A percentile compares a stretch with the other conserved stretches of the same genome.
Evolutionary conservation across 805 yeast species (phyloP).

Genomic region (Starmerella floris): DNA sequence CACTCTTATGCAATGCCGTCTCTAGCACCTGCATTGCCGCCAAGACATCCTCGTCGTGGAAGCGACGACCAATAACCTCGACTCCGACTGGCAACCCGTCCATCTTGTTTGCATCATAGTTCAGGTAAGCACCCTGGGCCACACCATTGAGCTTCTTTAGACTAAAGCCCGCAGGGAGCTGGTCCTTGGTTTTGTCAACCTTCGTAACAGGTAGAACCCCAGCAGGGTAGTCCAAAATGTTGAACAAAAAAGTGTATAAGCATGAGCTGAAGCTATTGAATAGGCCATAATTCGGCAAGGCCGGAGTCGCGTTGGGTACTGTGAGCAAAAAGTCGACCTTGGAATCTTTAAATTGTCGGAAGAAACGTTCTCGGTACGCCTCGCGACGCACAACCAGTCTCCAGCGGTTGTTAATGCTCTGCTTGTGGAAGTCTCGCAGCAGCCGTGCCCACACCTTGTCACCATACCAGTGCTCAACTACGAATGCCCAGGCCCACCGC

Average conservation of each 20-base stretch:
- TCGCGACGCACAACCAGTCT: conserved; percentile 29
- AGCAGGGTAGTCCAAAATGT: conserved; percentile 43
- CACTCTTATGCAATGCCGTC: conserved; percentile 20
- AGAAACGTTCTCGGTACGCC: conserved; percentile 26
- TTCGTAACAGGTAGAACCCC: conserved; percentile 47
- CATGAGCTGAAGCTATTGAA: conserved; percentile 29
- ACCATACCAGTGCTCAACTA: conserved; percentile 20
- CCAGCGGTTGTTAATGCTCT: conserved; percentile 29
- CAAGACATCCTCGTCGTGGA: conserved; percentile 44
- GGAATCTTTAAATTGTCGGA: conserved; percentile 17
- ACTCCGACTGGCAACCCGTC: conserved; percentile 42
- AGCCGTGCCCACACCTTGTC: conserved; percentile 31
- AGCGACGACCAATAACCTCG: conserved; percentile 49
- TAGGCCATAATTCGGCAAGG: conserved; percentile 31
- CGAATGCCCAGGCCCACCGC: conserved; percentile 29
- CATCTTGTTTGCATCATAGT: conserved; percentile 40
- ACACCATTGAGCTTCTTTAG: conserved; percentile 27
- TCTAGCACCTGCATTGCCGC: conserved; percentile 35
- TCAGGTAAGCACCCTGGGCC: conserved; percentile 34
- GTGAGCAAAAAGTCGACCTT: conserved; percentile 31
- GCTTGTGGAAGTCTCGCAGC: conserved; percentile 28
- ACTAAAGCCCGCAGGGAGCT: conserved; percentile 25
- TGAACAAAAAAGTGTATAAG: conserved; percentile 44
- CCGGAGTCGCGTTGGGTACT: conserved; percentile 35
- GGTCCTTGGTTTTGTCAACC: conserved; percentile 33